Conservation (phyloP, 23 red algal species). For the Gracilariopsis chorda region DNA sequence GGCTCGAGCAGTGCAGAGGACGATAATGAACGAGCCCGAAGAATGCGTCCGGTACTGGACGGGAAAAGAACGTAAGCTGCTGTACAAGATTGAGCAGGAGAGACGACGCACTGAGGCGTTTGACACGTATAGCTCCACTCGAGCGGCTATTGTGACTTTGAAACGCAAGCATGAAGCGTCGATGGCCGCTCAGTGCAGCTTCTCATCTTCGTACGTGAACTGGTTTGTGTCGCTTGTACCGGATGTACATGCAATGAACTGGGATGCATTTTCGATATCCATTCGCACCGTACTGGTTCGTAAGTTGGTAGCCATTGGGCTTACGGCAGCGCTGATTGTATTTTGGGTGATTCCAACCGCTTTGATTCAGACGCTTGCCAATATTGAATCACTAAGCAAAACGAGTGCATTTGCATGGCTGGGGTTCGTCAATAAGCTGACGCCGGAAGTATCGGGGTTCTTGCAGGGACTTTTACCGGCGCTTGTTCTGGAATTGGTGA, state of each 20-base stretch:
- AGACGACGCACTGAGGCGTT: background rate
- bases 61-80: background rate
- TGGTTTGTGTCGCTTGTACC: conserved; percentile 41
- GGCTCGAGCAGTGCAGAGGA: background rate
- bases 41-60: background rate
- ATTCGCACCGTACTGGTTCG: conserved; percentile 20
- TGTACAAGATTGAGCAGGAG: background rate
- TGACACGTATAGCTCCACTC: background rate
- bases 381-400: conserved; percentile 22
- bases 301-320: background rate
- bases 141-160: conserved; percentile 52
- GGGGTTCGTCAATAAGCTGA: background rate
- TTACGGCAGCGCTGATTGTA: conserved; percentile 24
- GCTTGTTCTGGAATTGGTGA: conserved; percentile 23
- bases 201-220: background rate
- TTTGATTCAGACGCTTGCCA: conserved; percentile 36
- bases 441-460: conserved; percentile 13
- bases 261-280: conserved; percentile 31
- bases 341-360: conserved; percentile 57
- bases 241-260: conserved; percentile 61
- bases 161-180: conserved; percentile 21
- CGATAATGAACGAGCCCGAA: background rate
- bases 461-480: conserved; percentile 29
- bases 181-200: conserved; percentile 43
- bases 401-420: conserved; percentile 34